Evolutionary conservation across 1,284 basidiomycete species (phyloP).

Genomic region (Ustanciosporium gigantosporum): DNA sequence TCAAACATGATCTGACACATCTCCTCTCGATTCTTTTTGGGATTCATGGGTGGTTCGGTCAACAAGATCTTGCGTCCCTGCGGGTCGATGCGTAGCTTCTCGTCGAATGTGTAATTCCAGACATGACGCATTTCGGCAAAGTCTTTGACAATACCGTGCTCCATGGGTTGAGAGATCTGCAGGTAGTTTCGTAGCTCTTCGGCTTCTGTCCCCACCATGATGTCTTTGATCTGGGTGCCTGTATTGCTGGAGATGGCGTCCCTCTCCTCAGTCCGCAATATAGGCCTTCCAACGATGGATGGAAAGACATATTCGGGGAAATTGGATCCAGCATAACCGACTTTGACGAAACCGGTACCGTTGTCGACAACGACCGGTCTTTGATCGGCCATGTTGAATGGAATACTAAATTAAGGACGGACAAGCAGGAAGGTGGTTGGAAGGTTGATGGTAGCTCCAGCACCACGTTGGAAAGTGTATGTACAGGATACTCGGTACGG

Average conservation of each 20-base stretch:
- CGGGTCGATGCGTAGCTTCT: slow-evolving; percentile 89
- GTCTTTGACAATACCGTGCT: slow-evolving; percentile 97
- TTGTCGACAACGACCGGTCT: slow-evolving; percentile 92
- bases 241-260: slow-evolving; percentile 66
- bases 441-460: no score
- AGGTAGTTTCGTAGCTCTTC: slow-evolving; percentile 91
- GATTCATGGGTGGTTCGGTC: slow-evolving; percentile 99
- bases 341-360: slow-evolving; percentile 92
- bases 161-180: slow-evolving; percentile 96
- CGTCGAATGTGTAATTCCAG: slow-evolving; percentile 98
- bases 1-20: slow-evolving; percentile 99
- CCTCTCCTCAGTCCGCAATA: slow-evolving; percentile 94
- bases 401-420: neutral
- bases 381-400: slow-evolving; percentile 51
- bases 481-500: no score
- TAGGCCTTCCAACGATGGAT: slow-evolving; percentile 92
- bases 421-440: no score
- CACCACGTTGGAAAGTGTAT: neutral
- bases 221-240: slow-evolving; percentile 70
- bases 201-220: slow-evolving; percentile 97
- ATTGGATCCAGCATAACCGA: slow-evolving; percentile 83
- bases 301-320: slow-evolving; percentile 99
- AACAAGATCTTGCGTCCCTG: slow-evolving; percentile 86
- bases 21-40: slow-evolving; percentile 83
- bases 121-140: slow-evolving; percentile 98